phyloP scores from a whole-genome alignment of 305 asterid genomes.

The Fraxinus floribunda region DNA sequence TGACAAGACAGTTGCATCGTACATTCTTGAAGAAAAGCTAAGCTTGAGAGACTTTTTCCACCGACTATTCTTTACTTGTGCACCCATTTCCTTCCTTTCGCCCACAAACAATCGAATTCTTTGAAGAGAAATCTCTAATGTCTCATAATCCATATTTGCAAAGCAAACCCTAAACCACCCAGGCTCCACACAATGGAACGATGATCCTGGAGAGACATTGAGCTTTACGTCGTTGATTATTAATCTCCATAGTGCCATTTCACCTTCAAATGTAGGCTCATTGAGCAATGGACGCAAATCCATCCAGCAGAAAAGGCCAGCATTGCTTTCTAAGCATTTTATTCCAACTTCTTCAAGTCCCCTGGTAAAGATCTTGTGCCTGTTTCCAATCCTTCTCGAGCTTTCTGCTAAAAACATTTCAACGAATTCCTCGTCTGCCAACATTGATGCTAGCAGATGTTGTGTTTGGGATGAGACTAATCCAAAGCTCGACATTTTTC shows the following conservation, averaged over 20 bases:
- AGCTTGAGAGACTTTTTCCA: constrained; percentile 31
- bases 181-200: constrained; percentile 61
- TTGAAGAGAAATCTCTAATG: constrained; percentile 40
- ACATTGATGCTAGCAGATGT: constrained; percentile 47
- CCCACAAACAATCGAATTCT: constrained; percentile 48
- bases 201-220: constrained; percentile 66
- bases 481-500: constrained; percentile 80
- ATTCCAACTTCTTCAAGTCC: constrained; percentile 52
- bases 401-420: constrained; percentile 36
- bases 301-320: constrained; percentile 76
- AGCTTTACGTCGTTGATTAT: constrained; percentile 55
- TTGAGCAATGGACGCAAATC: constrained; percentile 48
- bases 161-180: constrained; percentile 82
- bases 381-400: constrained; percentile 33
- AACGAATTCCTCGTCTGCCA: constrained; percentile 58
- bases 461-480: constrained; percentile 74
- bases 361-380: constrained; percentile 36
- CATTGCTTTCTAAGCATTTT: constrained; percentile 61
- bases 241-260: constrained; percentile 51
- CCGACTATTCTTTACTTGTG: not conserved
- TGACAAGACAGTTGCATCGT: constrained; percentile 31
- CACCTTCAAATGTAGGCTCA: constrained; percentile 48
- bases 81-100: not conserved
- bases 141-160: constrained; percentile 67
- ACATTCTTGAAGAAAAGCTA: constrained; percentile 31